Conservation (phyloP, 2,329 filamentous ascomycete species). For the Elsinoe perseae region DNA sequence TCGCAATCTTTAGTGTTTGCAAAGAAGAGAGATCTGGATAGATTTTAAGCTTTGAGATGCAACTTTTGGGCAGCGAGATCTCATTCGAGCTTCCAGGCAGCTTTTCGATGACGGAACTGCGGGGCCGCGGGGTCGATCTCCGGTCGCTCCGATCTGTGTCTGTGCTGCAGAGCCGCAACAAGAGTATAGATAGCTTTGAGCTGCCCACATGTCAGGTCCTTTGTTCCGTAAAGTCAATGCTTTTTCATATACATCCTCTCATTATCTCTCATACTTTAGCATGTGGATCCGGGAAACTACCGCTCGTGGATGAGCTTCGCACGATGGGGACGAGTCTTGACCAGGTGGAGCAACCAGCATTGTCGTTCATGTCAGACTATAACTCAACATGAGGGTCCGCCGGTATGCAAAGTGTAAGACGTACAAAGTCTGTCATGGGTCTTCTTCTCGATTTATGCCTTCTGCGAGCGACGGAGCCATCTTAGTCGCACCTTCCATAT, state of each 20-base stretch:
- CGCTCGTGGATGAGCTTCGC: no score
- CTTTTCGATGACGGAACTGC: neutral
- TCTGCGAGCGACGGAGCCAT: neutral
- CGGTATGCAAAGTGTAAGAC: neutral
- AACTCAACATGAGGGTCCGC: neutral
- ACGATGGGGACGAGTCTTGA: no score
- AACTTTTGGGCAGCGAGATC: neutral
- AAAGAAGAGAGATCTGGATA: neutral
- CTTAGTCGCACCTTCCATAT: slow-evolving; percentile 3
- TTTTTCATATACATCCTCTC: neutral
- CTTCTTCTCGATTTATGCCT: neutral
- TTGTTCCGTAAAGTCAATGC: neutral
- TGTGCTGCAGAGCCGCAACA: neutral
- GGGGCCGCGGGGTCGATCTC: neutral
- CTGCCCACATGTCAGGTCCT: neutral
- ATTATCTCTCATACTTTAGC: neutral
- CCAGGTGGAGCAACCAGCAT: no score
- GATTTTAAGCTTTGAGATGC: neutral
- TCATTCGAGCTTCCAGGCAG: neutral
- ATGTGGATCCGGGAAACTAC: no score
- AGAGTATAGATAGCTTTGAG: neutral
- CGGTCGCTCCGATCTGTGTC: no score
- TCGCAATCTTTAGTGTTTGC: neutral
- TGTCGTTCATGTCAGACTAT: no score
- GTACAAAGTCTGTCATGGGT: neutral